phyloP scores from a whole-genome alignment of 305 asterid species.

The Solanum hybrid region DNA sequence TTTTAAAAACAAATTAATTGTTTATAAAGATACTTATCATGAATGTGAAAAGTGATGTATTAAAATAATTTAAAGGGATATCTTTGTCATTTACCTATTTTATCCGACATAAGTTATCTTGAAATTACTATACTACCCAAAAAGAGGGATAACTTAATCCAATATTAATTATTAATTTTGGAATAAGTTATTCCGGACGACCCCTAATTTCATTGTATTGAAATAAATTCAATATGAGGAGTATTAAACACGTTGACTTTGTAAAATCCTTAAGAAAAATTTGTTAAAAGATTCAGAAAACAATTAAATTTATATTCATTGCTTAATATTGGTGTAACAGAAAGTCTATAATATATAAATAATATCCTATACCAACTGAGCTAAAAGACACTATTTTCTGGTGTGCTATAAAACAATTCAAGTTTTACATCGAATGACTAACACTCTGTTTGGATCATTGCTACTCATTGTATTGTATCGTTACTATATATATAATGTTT shows the following conservation, averaged over 20 bases:
- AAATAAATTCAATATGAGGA: background rate
- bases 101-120: no score
- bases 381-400: background rate
- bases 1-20: no score
- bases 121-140: no score
- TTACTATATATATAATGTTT: no score
- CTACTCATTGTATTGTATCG: no score
- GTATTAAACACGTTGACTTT: background rate
- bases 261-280: background rate
- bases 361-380: background rate
- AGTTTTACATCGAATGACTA: background rate
- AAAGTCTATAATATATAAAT: background rate
- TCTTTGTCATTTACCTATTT: background rate
- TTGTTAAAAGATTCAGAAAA: background rate
- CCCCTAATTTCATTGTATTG: background rate
- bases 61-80: no score
- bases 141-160: rapidly evolving
- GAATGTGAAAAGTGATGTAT: background rate
- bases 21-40: background rate
- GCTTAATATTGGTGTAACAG: background rate
- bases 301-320: background rate
- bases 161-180: no score
- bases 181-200: background rate
- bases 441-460: no score
- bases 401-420: background rate